phyloP scores from a whole-genome alignment of 345 rosid species.

The Corymbia maculata region DNA sequence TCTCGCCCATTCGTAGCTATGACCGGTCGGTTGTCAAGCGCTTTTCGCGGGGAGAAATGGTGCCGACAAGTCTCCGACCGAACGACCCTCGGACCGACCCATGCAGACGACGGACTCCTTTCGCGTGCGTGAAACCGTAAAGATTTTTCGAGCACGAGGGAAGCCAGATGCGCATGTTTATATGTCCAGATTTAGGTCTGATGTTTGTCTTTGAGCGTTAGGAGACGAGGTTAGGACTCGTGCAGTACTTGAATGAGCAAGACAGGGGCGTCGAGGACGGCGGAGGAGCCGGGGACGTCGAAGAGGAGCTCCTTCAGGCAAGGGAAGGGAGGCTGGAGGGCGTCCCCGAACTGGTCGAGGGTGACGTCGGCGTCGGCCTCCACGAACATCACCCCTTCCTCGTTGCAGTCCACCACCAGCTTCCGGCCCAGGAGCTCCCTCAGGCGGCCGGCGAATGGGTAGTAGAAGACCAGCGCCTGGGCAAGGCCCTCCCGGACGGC shows the following conservation, averaged over 20 bases:
- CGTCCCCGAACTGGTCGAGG: conserved; percentile 27
- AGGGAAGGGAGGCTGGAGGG: conserved; percentile 42
- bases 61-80: no score
- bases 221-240: not conserved
- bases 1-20: not conserved
- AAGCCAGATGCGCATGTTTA: no score
- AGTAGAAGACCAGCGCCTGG: conserved; percentile 25
- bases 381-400: conserved; percentile 33
- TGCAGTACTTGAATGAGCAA: conserved; percentile 35
- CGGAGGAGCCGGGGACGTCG: conserved; percentile 37
- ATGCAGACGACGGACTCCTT: no score
- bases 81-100: no score
- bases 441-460: conserved; percentile 50
- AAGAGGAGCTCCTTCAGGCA: conserved; percentile 39
- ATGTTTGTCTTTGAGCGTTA: no score
- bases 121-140: no score
- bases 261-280: conserved; percentile 23
- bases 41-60: no score
- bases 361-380: conserved; percentile 45
- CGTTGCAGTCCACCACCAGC: conserved; percentile 47
- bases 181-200: no score
- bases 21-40: no score
- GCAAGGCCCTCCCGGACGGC: conserved; percentile 27
- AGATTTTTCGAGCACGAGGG: no score
- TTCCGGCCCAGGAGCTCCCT: conserved; percentile 26